phyloP scores from a whole-genome alignment of 139 green algal species.

The Picochlorum sp. region DNA sequence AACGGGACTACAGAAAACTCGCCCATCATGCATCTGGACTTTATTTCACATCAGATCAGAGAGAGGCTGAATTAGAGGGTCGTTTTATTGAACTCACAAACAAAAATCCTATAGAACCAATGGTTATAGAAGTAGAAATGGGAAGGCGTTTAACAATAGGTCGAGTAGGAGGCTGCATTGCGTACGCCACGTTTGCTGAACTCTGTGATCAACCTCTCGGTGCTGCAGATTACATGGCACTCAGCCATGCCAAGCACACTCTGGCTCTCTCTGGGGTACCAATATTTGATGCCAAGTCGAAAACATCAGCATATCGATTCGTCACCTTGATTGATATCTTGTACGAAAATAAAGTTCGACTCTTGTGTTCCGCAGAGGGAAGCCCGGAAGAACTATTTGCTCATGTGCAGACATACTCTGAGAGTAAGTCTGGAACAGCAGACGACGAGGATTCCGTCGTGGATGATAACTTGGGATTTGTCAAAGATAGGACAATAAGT shows the following conservation, averaged over 20 bases:
- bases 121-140: slow-evolving; percentile 65
- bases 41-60: slow-evolving; percentile 59
- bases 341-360: slow-evolving; percentile 79
- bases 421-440: slow-evolving; percentile 15
- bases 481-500: slow-evolving; percentile 84
- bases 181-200: slow-evolving; percentile 71
- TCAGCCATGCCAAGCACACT: slow-evolving; percentile 65
- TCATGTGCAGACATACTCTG: slow-evolving; percentile 62
- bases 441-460: slow-evolving; percentile 32
- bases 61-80: slow-evolving; percentile 27
- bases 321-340: slow-evolving; percentile 88
- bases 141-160: slow-evolving; percentile 63
- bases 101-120: not conserved
- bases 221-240: slow-evolving; percentile 81
- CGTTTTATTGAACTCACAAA: slow-evolving; percentile 45
- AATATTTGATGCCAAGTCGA: slow-evolving; percentile 53
- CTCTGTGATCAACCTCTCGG: slow-evolving; percentile 73
- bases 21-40: slow-evolving; percentile 62
- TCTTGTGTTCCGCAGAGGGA: slow-evolving; percentile 73
- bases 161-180: slow-evolving; percentile 40
- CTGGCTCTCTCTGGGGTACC: slow-evolving; percentile 71
- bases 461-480: slow-evolving; percentile 88
- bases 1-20: slow-evolving; percentile 78
- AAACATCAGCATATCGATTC: slow-evolving; percentile 73
- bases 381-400: slow-evolving; percentile 75